Evolutionary conservation across 495 filamentous ascomycete species (phyloP).

Genomic region (Mycothermus thermophilus): DNA sequence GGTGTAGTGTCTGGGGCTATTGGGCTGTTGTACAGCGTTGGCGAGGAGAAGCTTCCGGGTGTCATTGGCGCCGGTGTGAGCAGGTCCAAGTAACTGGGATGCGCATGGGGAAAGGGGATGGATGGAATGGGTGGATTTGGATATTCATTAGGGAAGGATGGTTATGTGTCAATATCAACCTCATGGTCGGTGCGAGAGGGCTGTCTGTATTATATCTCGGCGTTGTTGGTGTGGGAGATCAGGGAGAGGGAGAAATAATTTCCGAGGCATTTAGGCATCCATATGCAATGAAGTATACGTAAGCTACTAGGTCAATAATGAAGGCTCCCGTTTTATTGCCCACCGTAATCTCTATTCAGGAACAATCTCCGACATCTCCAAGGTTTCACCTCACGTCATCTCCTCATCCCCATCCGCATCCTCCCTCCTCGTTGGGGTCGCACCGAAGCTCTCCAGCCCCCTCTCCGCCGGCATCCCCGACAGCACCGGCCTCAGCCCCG

Average conservation of each 20-base stretch:
- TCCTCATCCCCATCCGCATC: slow-evolving; percentile 19
- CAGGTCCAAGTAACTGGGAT: slow-evolving; percentile 13
- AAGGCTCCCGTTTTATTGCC: too few relatives aligned
- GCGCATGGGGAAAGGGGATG: not conserved
- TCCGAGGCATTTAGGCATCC: too few relatives aligned
- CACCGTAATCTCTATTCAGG: too few relatives aligned
- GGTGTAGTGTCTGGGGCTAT: slow-evolving; percentile 50
- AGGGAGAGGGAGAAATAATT: too few relatives aligned
- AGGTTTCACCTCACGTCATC: too few relatives aligned
- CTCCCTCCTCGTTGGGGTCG: slow-evolving; percentile 39
- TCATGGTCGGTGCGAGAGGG: too few relatives aligned
- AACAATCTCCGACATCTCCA: too few relatives aligned
- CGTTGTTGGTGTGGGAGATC: too few relatives aligned
- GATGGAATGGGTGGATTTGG: not conserved
- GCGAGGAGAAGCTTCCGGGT: slow-evolving; percentile 64
- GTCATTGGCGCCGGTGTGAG: slow-evolving; percentile 80
- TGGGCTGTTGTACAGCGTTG: slow-evolving; percentile 63
- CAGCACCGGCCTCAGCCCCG: slow-evolving; percentile 17
- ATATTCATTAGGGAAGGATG: not conserved
- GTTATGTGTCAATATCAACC: too few relatives aligned
- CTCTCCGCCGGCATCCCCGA: slow-evolving; percentile 29
- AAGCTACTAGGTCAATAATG: too few relatives aligned
- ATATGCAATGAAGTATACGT: too few relatives aligned
- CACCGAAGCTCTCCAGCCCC: slow-evolving; percentile 49
- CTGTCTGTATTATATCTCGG: slow-evolving; percentile 3